Evolutionary conservation across 768 basidiomycete species (phyloP), one percentile per base, ranked within the genome.

Genomic region (Podaxis sp.): DNA sequence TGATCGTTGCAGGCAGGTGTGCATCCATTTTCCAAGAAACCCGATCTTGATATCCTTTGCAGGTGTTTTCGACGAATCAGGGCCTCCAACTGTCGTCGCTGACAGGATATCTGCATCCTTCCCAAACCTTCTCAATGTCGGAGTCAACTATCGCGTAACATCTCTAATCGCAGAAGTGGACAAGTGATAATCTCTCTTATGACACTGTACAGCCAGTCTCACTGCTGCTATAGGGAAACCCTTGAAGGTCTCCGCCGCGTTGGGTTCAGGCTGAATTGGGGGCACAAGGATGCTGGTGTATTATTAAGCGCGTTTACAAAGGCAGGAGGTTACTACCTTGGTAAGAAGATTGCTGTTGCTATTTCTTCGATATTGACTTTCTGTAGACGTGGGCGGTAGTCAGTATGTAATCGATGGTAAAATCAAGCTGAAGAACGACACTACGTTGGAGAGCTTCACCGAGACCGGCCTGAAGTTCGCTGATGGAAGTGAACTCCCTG

Each of bases 351-450:
- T 4, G 13, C 3, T 38, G 38, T 38, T 22, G 8, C 17, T 41
- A 19, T 17, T 46, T 53, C 36, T 19, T 53, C 6, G 9, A 22
- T 38, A 17, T 9, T 63, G 24, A 51, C 9, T 3, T 43, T 13
- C 19, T 22, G 15, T 65, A 84, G 83, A 85, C 63, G 79, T 80
- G 41, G 85, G 85, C 19, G 81, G 81, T 2, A 81, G 80, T 63
- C 77, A 84, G 69, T 72, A 83, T 59, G 83, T 89, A 64, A 77
- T 79, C 29, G 84, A 87, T 61, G 85, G 87, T 17, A 84, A 86
- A 69, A 87, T 89, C 76, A 86, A 87, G 70, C 71, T 89, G 61
- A 88, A 88, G 74, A 84, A 79, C 69, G 84, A 84, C 46, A 71
- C 74, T 40, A 70, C 70, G 33, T 77, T 88, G 61, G 70, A 75